Conservation (phyloP, 192 early-diverging fungal species). For the Spizellomyces sp. region DNA sequence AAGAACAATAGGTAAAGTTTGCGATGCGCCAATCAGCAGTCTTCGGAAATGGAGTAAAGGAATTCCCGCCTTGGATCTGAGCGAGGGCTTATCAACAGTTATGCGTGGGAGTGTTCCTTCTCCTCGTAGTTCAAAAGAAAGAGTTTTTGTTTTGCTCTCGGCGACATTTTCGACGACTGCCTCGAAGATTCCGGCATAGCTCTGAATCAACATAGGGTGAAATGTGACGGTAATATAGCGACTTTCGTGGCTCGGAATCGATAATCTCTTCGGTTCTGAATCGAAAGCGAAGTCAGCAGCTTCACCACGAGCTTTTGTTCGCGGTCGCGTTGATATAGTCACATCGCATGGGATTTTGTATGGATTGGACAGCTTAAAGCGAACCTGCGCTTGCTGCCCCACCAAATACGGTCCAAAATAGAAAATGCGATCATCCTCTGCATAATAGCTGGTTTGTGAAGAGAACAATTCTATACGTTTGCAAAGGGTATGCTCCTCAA, state of each 20-base stretch:
- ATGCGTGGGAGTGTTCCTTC: conserved; percentile 63
- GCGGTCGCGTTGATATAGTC: conserved; percentile 46
- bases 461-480: conserved; percentile 61
- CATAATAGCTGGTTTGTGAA: conserved; percentile 58
- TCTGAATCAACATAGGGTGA: conserved; percentile 62
- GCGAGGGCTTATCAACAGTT: conserved; percentile 48
- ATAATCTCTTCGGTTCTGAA: conserved; percentile 57
- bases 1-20: conserved; percentile 48
- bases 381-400: conserved; percentile 56
- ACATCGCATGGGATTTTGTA: conserved; percentile 65
- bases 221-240: conserved; percentile 56
- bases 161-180: conserved; percentile 60
- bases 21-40: conserved; percentile 47
- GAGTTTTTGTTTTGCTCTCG: conserved; percentile 48
- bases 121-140: conserved; percentile 59
- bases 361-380: conserved; percentile 66
- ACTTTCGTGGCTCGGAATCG: conserved; percentile 61
- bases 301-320: conserved; percentile 51
- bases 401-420: conserved; percentile 61
- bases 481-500: conserved; percentile 64
- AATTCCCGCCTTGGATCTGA: conserved; percentile 42
- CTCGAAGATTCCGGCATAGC: conserved; percentile 62
- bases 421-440: conserved; percentile 63
- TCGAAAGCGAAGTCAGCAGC: conserved; percentile 62
- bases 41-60: conserved; percentile 50